Evolutionary conservation across 2,329 filamentous ascomycete genomes (phyloP).

Genomic region (Trichoderma atroviride): DNA sequence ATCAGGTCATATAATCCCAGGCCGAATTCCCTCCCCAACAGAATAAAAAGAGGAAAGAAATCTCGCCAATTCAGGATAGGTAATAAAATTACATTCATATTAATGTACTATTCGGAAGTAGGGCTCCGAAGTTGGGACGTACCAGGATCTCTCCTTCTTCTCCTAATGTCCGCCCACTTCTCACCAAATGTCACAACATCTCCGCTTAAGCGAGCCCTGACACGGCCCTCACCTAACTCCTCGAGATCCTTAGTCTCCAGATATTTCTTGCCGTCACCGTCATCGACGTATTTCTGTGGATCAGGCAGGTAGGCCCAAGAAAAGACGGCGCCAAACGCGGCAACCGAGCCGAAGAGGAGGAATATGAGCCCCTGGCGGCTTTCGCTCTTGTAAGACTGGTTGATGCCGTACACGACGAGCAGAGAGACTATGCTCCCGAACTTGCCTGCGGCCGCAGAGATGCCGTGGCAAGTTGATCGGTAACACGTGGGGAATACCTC

Average conservation of each 20-base stretch:
- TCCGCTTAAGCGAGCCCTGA: conserved; percentile 48
- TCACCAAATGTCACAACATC: conserved; percentile 49
- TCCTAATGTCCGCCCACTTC: conserved; percentile 46
- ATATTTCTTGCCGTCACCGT: conserved; percentile 41
- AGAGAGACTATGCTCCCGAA: conserved; percentile 58
- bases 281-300: conserved; percentile 45
- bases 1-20: background rate
- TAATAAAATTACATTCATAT: background rate
- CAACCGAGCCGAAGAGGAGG: conserved; percentile 54
- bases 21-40: background rate
- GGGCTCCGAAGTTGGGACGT: conserved; percentile 2
- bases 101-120: background rate
- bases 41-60: background rate
- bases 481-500: conserved; percentile 68
- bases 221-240: conserved; percentile 53
- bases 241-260: conserved; percentile 53
- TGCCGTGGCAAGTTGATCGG: conserved; percentile 63
- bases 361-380: conserved; percentile 54
- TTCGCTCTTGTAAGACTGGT: conserved; percentile 45
- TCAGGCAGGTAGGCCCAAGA: conserved; percentile 57
- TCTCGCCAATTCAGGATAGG: background rate
- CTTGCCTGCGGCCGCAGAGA: conserved; percentile 63
- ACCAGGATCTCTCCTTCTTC: conserved; percentile 36
- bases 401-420: conserved; percentile 54
- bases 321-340: conserved; percentile 52